These are phyloP conservation scores for Chalciporus sp. DNA, from an alignment of 1,284 basidiomycete genomes.

Conservation along the genomic window DNA sequence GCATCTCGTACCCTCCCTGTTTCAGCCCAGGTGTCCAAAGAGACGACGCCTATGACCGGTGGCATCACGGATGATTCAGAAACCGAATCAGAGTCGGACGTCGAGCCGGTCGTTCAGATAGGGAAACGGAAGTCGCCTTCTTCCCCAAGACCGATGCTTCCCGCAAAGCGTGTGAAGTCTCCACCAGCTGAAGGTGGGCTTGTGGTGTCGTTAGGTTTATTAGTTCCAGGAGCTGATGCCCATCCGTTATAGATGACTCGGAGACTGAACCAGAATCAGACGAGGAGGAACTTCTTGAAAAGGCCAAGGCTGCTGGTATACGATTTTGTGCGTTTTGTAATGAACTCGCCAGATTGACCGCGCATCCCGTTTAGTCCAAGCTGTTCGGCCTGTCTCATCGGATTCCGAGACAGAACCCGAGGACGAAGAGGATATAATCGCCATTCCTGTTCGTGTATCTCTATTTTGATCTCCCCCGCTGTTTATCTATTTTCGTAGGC, in stretches of 20 bases:
- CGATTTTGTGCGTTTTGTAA: not conserved
- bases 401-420: conserved; percentile 49
- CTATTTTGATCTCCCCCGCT: not conserved
- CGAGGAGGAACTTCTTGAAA: conserved; percentile 21
- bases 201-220: not conserved
- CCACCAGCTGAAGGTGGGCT: conserved; percentile 20
- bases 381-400: conserved; percentile 13
- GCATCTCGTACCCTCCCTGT: conserved; percentile 30
- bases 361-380: conserved; percentile 1
- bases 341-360: not conserved
- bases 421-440: conserved; percentile 40
- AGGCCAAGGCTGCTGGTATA: conserved; percentile 11
- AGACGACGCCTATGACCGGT: not conserved
- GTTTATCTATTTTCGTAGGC: conserved; percentile 30
- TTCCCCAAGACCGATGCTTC: conserved; percentile 4
- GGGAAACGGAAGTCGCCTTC: conserved; percentile 30
- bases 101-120: conserved; percentile 10
- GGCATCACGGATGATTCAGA: conserved; percentile 35
- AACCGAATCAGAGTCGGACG: conserved; percentile 48
- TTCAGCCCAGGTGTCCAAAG: conserved; percentile 12
- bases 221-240: not conserved
- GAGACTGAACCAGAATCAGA: conserved; percentile 48
- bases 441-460: conserved; percentile 21
- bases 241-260: conserved; percentile 32
- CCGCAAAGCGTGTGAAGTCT: conserved; percentile 21